These are phyloP conservation scores for Gynostemma pentaphyllum DNA, from an alignment of 306 rosid genomes.

Conservation along the genomic window DNA sequence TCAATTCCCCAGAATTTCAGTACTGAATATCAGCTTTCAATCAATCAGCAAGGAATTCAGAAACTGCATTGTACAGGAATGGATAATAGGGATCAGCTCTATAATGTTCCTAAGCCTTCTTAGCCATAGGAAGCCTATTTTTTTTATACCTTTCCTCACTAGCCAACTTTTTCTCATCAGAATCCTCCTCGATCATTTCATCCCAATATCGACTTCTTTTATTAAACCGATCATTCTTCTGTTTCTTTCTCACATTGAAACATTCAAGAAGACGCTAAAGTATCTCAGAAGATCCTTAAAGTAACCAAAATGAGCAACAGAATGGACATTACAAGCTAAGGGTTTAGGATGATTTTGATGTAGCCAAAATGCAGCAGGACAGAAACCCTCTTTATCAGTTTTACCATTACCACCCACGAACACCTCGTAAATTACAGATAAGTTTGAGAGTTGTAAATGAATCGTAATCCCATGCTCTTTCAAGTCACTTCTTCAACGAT, in stretches of 20 bases:
- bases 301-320: too few species aligned
- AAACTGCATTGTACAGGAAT: constrained; percentile 27
- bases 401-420: constrained; percentile 57
- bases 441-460: too few species aligned
- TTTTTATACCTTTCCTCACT: constrained; percentile 21
- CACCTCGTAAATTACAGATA: constrained; percentile 44
- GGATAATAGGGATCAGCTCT: constrained; percentile 22
- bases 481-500: constrained; percentile 10
- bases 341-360: too few species aligned
- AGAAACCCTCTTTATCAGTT: constrained; percentile 30
- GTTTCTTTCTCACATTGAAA: constrained; percentile 11
- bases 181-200: background rate
- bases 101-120: too few species aligned
- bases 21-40: constrained; percentile 31
- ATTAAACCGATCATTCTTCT: constrained; percentile 19
- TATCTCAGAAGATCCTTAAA: constrained; percentile 60
- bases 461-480: constrained; percentile 29
- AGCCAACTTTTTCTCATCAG: constrained; percentile 30
- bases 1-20: constrained; percentile 14
- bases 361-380: too few species aligned
- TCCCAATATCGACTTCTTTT: background rate
- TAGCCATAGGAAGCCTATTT: constrained; percentile 34
- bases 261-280: constrained; percentile 43
- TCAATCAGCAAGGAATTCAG: constrained; percentile 35
- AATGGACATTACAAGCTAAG: constrained; percentile 28